phyloP scores from a whole-genome alignment of 177 flowering plant genomes.

The Vitis hybrid region DNA sequence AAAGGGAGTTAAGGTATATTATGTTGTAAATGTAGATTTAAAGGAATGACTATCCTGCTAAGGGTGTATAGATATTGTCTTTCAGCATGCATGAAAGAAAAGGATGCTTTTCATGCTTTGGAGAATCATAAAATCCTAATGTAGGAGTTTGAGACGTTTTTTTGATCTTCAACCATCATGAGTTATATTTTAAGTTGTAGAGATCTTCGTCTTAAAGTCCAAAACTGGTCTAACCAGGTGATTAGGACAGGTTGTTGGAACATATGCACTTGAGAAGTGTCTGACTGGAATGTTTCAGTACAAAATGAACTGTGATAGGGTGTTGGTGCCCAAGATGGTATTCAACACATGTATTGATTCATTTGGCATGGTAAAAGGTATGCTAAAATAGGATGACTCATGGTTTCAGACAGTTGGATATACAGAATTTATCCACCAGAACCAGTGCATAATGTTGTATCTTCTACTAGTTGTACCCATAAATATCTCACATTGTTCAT shows the following conservation, averaged over 20 bases:
- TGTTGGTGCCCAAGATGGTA: not conserved
- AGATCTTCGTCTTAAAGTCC: not conserved
- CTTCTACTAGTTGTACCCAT: not conserved
- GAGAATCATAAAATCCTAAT: not conserved
- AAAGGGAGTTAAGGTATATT: constrained; percentile 83
- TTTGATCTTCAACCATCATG: not conserved
- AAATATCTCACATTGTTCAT: not conserved
- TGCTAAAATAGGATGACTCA: no score
- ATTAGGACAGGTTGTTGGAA: not conserved
- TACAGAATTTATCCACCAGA: not conserved
- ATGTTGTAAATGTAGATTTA: not conserved
- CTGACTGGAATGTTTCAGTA: not conserved
- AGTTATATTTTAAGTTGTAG: not conserved
- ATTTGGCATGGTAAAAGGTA: no score
- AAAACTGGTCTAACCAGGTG: not conserved
- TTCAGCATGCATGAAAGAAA: not conserved
- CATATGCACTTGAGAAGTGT: not conserved
- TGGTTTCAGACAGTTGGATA: not conserved
- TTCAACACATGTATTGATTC: not conserved
- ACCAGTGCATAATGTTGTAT: not conserved
- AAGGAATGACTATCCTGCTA: no score
- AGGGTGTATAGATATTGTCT: not conserved
- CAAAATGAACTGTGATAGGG: not conserved
- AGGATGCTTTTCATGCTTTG: not conserved
- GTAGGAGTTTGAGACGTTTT: not conserved